Base-by-base conservation (phyloP, 2,329 filamentous ascomycete genomes). In the Fusarium austroafricanum region DNA sequence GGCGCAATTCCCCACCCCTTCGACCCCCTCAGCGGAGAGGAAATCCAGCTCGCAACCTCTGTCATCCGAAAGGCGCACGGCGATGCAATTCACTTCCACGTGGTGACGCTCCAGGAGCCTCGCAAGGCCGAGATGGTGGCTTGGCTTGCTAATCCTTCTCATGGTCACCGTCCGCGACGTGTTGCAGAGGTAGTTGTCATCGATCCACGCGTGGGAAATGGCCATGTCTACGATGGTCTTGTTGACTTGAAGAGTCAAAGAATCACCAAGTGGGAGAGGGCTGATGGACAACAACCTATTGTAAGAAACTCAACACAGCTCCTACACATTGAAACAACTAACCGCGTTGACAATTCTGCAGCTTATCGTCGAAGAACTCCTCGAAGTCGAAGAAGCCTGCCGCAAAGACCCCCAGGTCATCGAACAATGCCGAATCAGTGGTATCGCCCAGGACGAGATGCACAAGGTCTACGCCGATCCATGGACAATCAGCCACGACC, bases 401-500 rank as follows among this genome's bases (percentile, higher is more conserved):
- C 88, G 94, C 68, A 89, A 89, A 72, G 93, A 97, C 75, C 88
- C 92, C 11, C 91, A 91, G 73, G 93, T 97, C 61, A 96, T 97
- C 71, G 93, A 97, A 79, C 94, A 97, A 79, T 97, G 94, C 75
- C 87, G 86, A 9, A 86, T 97, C 60, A 87, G 93, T 66, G 94
- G 94, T 2, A 92, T 97, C 65, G 87, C 92, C 12, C 85, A 85
- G 58, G 86, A 92, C 70, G 92, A 97, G 63, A 97, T 97, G 94
- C 83, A 96, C 83, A 97, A 97, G 81, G 92, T 97, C 44, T 97
- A 96, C 82, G 97, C 94, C 79, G 94, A 97, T 77, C 93, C 93
- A 12, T 97, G 94, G 94, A 97, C 94, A 1, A 97, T 97, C 78
- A 94, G 94, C 44, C 96, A 93, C 76, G 94, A 97, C 74, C 92